These are phyloP conservation scores for Dendrobium chrysotoxum DNA, from an alignment of 106 monocot species.

Conservation along the genomic window DNA sequence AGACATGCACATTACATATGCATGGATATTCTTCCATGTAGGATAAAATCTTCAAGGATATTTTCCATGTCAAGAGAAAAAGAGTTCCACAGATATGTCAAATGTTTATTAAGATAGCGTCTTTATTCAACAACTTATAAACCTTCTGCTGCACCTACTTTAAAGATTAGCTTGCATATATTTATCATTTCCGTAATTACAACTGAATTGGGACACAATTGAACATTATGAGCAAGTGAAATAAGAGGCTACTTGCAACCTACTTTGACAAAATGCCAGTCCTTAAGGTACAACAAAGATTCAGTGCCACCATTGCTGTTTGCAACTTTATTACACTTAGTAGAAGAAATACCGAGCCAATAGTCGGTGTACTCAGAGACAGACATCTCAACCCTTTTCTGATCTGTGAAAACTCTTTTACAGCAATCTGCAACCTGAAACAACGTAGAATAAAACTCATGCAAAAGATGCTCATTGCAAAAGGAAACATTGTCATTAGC, in stretches of 20 bases:
- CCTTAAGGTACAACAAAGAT: conserved; percentile 78
- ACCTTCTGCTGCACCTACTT: background rate
- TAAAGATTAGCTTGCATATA: background rate
- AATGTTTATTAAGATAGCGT: background rate
- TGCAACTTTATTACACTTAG: conserved; percentile 5
- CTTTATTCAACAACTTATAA: background rate
- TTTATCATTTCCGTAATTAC: background rate
- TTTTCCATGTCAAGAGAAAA: background rate
- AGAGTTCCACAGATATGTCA: background rate
- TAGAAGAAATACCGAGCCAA: conserved; percentile 33
- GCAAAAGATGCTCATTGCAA: background rate
- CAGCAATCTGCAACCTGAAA: conserved; percentile 81
- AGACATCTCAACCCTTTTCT: conserved; percentile 86
- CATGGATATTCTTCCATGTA: background rate
- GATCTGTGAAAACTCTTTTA: conserved; percentile 66
- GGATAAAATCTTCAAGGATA: no score
- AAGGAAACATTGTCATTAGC: background rate
- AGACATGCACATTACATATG: background rate
- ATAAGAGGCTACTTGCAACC: background rate
- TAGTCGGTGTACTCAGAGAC: conserved; percentile 53
- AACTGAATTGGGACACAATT: background rate
- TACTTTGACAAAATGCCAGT: conserved; percentile 99
- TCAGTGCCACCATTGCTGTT: conserved; percentile 4
- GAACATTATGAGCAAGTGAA: background rate
- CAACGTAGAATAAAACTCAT: background rate